phyloP scores from a whole-genome alignment of 305 asterid species.

The Fraxinus baroniana region DNA sequence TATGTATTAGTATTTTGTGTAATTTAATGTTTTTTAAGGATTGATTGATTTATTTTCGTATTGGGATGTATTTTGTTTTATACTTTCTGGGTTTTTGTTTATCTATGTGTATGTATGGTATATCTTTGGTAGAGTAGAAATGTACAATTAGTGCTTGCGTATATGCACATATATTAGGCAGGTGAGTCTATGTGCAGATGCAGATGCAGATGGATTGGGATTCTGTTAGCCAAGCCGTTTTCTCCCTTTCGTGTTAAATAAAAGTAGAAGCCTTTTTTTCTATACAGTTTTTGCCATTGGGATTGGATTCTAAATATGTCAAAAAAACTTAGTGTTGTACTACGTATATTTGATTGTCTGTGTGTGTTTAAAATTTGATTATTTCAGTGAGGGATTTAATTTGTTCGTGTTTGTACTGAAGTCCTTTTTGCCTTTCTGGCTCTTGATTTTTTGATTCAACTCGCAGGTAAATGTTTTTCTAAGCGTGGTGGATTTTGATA shows the following conservation, averaged over 20 bases:
- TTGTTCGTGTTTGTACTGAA: not conserved
- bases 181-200: not conserved
- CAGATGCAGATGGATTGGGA: not conserved
- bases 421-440: not conserved
- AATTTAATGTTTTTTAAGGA: not conserved
- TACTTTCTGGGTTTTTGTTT: conserved; percentile 10
- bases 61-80: not conserved
- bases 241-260: not conserved
- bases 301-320: not conserved
- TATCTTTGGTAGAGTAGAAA: not conserved
- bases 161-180: not conserved
- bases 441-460: not conserved
- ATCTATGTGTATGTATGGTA: not conserved
- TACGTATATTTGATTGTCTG: not conserved
- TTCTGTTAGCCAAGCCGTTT: not conserved
- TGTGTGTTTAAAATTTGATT: not conserved
- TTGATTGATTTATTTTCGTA: not conserved
- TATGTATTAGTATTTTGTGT: not conserved
- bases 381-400: not conserved
- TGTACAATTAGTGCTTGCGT: not conserved
- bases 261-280: not conserved
- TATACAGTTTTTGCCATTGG: not conserved
- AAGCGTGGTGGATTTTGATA: not conserved
- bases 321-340: not conserved
- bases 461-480: not conserved